Conservation (phyloP, 768 basidiomycete genomes). For the Russula earlei region DNA sequence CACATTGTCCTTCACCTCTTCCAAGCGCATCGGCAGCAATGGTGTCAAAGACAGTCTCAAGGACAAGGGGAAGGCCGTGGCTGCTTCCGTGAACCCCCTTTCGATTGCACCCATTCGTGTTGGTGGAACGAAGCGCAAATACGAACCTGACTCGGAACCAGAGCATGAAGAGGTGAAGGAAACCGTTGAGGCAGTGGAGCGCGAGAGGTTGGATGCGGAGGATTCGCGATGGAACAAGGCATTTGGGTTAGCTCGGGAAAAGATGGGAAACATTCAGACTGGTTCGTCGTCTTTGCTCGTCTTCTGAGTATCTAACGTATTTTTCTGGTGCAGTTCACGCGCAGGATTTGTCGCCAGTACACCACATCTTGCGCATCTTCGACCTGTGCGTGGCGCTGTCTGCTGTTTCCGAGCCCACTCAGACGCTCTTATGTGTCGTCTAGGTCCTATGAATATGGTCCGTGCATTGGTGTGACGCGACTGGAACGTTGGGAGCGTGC, state of each 20-base stretch:
- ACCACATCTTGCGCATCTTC: conserved; percentile 70
- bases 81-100: not conserved
- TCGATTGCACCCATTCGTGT: conserved; percentile 3
- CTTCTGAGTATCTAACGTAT: not conserved
- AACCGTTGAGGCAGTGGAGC: not conserved
- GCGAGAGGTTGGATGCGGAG: conserved; percentile 6
- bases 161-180: not conserved
- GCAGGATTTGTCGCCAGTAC: conserved; percentile 48
- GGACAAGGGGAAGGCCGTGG: conserved; percentile 10
- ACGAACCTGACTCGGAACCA: conserved; percentile 6
- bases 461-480: conserved; percentile 69
- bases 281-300: conserved; percentile 5
- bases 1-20: conserved; percentile 16
- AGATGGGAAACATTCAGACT: conserved; percentile 20
- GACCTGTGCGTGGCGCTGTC: conserved; percentile 44
- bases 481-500: conserved; percentile 87
- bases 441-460: conserved; percentile 74
- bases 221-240: conserved; percentile 19
- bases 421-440: conserved; percentile 4
- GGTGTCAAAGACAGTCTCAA: conserved; percentile 14
- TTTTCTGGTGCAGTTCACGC: conserved; percentile 45
- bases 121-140: conserved; percentile 14
- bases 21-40: conserved; percentile 17
- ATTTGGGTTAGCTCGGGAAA: conserved; percentile 13
- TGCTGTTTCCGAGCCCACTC: not conserved